phyloP scores from a whole-genome alignment of 208 protist genomes.

The Histomonas meleagridis region DNA sequence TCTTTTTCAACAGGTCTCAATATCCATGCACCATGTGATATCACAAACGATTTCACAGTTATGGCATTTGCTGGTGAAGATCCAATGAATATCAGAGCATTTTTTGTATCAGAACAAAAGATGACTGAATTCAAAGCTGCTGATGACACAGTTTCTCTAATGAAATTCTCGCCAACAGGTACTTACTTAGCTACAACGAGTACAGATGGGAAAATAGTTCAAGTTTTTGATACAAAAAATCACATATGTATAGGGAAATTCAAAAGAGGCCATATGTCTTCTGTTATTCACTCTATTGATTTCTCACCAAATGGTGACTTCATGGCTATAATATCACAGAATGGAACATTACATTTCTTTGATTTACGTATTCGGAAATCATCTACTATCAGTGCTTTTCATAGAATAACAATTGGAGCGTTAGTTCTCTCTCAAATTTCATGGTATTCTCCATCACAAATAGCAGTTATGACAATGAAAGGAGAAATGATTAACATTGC shows the following conservation, averaged over 20 bases:
- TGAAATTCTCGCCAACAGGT: slow-evolving; percentile 1
- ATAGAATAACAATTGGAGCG: not conserved
- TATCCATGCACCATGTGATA: slow-evolving; percentile 26
- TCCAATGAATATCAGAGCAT: not conserved
- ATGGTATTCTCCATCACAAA: not conserved
- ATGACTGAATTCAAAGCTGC: not conserved
- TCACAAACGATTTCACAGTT: not conserved
- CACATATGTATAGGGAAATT: not conserved
- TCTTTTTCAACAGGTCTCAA: not conserved
- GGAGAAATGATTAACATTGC: not conserved
- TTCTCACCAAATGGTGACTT: slow-evolving; percentile 27
- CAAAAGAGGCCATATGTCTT: not conserved
- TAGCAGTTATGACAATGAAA: not conserved
- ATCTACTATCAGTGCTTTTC: not conserved
- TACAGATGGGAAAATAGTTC: not conserved
- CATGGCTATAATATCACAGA: not conserved
- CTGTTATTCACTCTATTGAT: slow-evolving; percentile 25
- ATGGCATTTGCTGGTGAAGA: not conserved
- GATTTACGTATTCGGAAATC: not conserved
- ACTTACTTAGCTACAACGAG: not conserved
- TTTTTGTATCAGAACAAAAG: not conserved
- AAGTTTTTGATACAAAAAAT: not conserved
- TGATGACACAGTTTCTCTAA: not conserved
- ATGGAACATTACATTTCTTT: slow-evolving; percentile 10
- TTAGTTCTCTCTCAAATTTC: not conserved